Base-by-base conservation (phyloP, 202 grass and related monocot species). In the Saccharum hybrid region DNA sequence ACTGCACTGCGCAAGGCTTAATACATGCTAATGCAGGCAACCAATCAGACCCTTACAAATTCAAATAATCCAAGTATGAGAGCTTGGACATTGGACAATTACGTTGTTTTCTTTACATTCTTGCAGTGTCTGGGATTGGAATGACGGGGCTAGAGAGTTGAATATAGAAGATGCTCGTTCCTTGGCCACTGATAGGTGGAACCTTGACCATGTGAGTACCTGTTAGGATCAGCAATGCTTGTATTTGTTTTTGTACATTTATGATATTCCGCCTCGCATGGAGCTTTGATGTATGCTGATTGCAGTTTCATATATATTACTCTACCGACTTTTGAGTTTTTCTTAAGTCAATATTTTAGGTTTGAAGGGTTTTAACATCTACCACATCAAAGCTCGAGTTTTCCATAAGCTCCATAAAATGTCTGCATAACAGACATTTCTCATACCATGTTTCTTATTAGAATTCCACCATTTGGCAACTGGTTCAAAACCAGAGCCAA, bases 111-210 rank as follows among this genome's bases (percentile, higher is more conserved):
- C 8, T 63, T 82, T 70, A 22, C 26, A 78, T 82, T 88, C 26
- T 87, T 63, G 22, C 88, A 98, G 92, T 11, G 83, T 91, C 54
- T 95, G 96, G 96, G 85, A 98, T 64, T 98, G 90, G 92, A 90
- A 87, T 79, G 85, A 93, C 1, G 87, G 82, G n/a, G 76, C 52
- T 75, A 95, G 92, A 88, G 89, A 91, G 69, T 48, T 86, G 70
- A 93, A 89, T 46, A 81, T 98, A 10, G 83, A 93, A 83, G 80
- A 98, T 86, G 95, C 95, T 70, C 95, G 92, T 56, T 91, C 89
- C 71, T 68, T 90, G 81, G 87, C 87, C 76, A 94, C 89, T 57
- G 81, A 94, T 74, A 89, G 79, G 75, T 98, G 95, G 92, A 98
- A 86, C 82, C 82, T 90, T 69, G 89, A 93, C 68, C 80, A 90